Conservation (phyloP, 2,329 filamentous ascomycete genomes). For the Myriosclerotinia curreyana region DNA sequence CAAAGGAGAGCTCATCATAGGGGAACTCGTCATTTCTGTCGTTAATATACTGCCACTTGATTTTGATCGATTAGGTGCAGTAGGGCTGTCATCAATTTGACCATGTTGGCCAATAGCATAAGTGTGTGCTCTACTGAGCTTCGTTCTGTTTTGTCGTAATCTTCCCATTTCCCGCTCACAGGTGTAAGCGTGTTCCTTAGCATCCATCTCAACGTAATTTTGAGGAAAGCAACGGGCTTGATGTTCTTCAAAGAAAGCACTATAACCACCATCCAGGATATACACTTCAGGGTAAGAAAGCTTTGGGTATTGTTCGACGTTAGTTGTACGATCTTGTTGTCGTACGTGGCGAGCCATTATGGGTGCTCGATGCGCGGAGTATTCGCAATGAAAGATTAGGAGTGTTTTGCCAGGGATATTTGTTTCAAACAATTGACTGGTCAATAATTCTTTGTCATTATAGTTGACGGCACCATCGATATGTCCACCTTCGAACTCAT, state of each 20-base stretch:
- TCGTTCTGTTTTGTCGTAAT: constrained; percentile 79
- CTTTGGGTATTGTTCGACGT: constrained; percentile 80
- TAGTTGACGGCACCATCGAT: constrained; percentile 93
- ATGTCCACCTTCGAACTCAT: constrained; percentile 95
- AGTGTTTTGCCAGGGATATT: constrained; percentile 69
- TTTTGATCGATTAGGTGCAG: constrained; percentile 41
- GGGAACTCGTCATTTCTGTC: constrained; percentile 31
- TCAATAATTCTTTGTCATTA: constrained; percentile 90
- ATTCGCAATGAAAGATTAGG: constrained; percentile 95
- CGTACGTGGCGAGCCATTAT: constrained; percentile 95
- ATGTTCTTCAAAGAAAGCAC: constrained; percentile 81
- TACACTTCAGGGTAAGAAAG: constrained; percentile 97
- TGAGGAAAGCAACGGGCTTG: constrained; percentile 83
- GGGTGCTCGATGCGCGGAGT: constrained; percentile 92
- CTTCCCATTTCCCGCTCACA: constrained; percentile 95
- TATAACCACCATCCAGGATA: constrained; percentile 95
- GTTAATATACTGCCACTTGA: constrained; percentile 39
- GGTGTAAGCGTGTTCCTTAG: constrained; percentile 83
- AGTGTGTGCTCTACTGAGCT: constrained; percentile 82
- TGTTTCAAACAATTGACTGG: constrained; percentile 69
- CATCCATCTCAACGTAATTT: constrained; percentile 95
- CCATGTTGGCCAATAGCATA: constrained; percentile 86
- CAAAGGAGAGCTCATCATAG: constrained; percentile 40
- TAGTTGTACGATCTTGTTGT: constrained; percentile 79
- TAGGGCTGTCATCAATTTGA: constrained; percentile 57